Evolutionary conservation across 2,329 filamentous ascomycete genomes (phyloP).

Genomic region (Neofusicoccum kwambonambiense): DNA sequence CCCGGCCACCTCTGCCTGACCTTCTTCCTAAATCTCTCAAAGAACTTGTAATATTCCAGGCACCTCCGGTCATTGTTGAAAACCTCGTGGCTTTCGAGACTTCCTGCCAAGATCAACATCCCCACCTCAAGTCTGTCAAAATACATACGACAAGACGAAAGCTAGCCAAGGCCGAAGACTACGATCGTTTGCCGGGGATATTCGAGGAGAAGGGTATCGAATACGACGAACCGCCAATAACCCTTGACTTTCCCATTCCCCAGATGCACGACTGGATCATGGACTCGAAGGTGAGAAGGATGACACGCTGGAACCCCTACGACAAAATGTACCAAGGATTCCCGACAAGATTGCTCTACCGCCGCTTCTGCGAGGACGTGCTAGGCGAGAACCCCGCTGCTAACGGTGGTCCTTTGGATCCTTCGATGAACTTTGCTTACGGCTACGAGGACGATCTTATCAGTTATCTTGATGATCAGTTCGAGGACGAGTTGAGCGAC

Average conservation of each 20-base stretch:
- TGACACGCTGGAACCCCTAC: background rate
- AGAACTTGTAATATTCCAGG: constrained; percentile 6
- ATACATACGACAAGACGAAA: background rate
- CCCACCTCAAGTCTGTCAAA: background rate
- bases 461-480: background rate
- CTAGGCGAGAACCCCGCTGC: background rate
- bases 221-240: background rate
- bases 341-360: background rate
- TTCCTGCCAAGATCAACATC: background rate
- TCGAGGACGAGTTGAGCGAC: background rate
- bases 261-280: constrained; percentile 7
- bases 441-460: constrained; percentile 6
- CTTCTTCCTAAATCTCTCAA: background rate
- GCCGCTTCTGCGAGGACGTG: constrained; percentile 3
- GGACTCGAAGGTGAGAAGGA: background rate
- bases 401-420: background rate
- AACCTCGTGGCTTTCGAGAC: constrained; percentile 5
- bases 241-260: background rate
- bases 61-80: constrained; percentile 9
- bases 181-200: background rate
- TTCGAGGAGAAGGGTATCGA: constrained; percentile 1
- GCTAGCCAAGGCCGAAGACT: background rate
- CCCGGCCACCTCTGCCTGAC: background rate
- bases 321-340: background rate
- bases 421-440: background rate